A percentile compares a stretch with the other conserved stretches of the same genome.
phyloP scores from a whole-genome alignment of 2,329 filamentous ascomycete species.

The Cladophialophora chaetospira region DNA sequence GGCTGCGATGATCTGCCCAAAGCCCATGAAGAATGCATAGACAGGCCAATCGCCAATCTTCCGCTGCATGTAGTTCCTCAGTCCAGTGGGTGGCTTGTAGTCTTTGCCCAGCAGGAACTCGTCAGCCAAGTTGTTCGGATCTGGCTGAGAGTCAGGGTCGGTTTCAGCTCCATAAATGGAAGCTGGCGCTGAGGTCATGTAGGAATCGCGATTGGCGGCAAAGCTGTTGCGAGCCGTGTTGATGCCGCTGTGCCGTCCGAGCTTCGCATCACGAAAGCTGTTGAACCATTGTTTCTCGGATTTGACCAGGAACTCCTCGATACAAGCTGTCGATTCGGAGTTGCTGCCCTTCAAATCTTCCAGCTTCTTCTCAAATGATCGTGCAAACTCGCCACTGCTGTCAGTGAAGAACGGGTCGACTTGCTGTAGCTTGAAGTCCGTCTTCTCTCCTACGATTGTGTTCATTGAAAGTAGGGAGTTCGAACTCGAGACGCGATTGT shows the following conservation, averaged over 20 bases:
- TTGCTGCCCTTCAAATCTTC: constrained; percentile 58
- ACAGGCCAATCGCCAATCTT: constrained; percentile 66
- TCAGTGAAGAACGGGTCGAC: constrained; percentile 70
- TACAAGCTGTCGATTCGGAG: constrained; percentile 62
- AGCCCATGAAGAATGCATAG: constrained; percentile 62
- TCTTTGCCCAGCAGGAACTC: constrained; percentile 60
- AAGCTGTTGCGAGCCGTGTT: constrained; percentile 42
- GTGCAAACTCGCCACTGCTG: constrained; percentile 62
- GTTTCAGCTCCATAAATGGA: constrained; percentile 45
- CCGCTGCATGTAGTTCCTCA: constrained; percentile 58
- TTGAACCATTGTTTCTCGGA: constrained; percentile 70
- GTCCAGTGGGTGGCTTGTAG: constrained; percentile 58
- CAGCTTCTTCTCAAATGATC: constrained; percentile 60
- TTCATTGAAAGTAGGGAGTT: constrained; percentile 57
- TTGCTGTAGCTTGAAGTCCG: constrained; percentile 64
- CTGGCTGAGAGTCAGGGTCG: constrained; percentile 30
- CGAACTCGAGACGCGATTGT: constrained; percentile 21
- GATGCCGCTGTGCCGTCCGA: constrained; percentile 50
- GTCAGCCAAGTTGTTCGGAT: constrained; percentile 41
- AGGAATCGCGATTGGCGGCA: constrained; percentile 38
- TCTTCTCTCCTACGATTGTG: constrained; percentile 61
- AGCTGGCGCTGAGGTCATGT: constrained; percentile 38
- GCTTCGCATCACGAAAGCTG: constrained; percentile 59
- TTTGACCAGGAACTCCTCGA: constrained; percentile 65
- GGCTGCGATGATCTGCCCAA: constrained; percentile 65